phyloP scores from a whole-genome alignment of 2,329 filamentous ascomycete genomes.

The Stemphylium beticola region DNA sequence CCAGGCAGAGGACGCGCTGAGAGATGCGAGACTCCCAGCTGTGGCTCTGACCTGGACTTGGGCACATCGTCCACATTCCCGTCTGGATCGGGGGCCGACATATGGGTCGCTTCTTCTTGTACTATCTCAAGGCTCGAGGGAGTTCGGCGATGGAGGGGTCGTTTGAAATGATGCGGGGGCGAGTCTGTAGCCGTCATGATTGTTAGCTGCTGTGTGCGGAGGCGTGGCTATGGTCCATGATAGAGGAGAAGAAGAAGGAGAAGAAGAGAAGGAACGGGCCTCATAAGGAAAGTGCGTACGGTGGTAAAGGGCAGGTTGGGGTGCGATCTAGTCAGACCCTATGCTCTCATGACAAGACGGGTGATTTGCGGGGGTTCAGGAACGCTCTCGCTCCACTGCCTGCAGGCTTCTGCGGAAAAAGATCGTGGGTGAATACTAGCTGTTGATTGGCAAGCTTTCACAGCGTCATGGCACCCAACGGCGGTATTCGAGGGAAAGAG shows the following conservation, averaged over 20 bases:
- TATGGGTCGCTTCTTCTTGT: slow-evolving; percentile 38
- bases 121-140: slow-evolving; percentile 39
- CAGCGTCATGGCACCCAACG: slow-evolving; percentile 24
- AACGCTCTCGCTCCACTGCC: slow-evolving; percentile 2
- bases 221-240: slow-evolving; percentile 11
- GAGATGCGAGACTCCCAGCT: slow-evolving; percentile 35
- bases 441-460: slow-evolving; percentile 39
- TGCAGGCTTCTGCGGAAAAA: slow-evolving; percentile 6
- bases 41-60: slow-evolving; percentile 41
- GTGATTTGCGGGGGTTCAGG: slow-evolving; percentile 18
- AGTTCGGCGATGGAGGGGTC: slow-evolving; percentile 37
- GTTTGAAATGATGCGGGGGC: slow-evolving; percentile 30
- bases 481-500: not conserved
- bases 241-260: slow-evolving; percentile 1
- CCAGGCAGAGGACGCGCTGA: slow-evolving; percentile 32
- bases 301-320: slow-evolving; percentile 19
- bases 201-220: slow-evolving; percentile 32
- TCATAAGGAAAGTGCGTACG: slow-evolving; percentile 27
- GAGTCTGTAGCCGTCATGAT: slow-evolving; percentile 39
- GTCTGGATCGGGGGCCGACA: slow-evolving; percentile 31
- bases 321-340: slow-evolving; percentile 19
- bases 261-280: not conserved
- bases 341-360: slow-evolving; percentile 38
- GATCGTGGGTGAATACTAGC: slow-evolving; percentile 37
- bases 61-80: slow-evolving; percentile 19